These are phyloP conservation scores for Adansonia madagascariensis DNA, from an alignment of 441 rosid genomes.

Conservation along the genomic window DNA sequence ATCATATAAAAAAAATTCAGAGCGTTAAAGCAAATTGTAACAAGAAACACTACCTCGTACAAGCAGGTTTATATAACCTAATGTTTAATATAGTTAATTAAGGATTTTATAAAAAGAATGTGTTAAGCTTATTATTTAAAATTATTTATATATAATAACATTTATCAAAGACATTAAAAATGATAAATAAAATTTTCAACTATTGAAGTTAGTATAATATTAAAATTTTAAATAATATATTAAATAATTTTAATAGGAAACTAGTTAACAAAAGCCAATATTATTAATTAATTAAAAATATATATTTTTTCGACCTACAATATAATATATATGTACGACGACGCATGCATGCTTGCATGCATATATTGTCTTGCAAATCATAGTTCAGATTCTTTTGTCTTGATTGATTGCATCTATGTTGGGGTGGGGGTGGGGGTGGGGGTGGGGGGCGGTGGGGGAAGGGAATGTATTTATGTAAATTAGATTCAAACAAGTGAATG, in stretches of 20 bases:
- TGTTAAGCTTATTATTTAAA: no score
- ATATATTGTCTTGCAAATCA: background rate
- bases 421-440: background rate
- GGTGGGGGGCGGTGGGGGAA: no score
- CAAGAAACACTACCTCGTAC: background rate
- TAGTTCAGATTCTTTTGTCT: background rate
- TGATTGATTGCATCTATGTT: background rate
- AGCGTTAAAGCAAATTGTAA: background rate
- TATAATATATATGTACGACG: background rate
- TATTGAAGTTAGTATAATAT: no score
- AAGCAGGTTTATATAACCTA: background rate
- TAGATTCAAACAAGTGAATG: background rate
- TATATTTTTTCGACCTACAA: background rate
- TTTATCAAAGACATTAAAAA: no score
- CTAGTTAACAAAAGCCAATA: no score
- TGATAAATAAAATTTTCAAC: no score
- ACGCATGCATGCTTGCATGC: background rate
- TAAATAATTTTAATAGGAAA: no score
- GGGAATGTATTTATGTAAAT: no score
- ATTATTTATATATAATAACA: no score
- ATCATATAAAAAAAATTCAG: background rate
- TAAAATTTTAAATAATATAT: no score
- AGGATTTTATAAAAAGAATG: no score
- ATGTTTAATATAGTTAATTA: background rate
- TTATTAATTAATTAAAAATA: background rate